These are phyloP conservation scores for Pilasporangium apinafurcum DNA, from an alignment of 352 stramenopile genomes.

Conservation along the genomic window DNA sequence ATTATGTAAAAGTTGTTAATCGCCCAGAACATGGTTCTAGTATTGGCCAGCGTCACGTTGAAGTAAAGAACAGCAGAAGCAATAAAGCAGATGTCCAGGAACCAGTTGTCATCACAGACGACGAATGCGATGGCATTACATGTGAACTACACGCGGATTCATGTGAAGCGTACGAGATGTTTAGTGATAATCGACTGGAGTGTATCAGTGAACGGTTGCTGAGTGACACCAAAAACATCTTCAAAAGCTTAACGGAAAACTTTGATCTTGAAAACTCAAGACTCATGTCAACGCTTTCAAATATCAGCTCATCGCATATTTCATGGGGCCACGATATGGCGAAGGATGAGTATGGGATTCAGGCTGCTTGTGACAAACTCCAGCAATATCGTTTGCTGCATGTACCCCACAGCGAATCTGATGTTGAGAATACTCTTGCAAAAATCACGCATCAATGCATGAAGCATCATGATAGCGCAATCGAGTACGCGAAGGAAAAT, in stretches of 20 bases:
- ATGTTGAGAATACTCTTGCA: slow-evolving; percentile 6
- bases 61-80: no score
- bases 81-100: no score
- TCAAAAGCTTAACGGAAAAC: background rate
- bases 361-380: slow-evolving; percentile 8
- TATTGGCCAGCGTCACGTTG: no score
- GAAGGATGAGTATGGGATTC: slow-evolving; percentile 10
- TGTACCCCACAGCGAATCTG: slow-evolving; percentile 9
- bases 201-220: background rate
- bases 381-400: slow-evolving; percentile 16
- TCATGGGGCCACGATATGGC: slow-evolving; percentile 11
- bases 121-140: no score
- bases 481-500: slow-evolving; percentile 23
- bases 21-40: no score
- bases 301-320: slow-evolving; percentile 13
- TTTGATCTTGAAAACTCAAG: background rate
- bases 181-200: no score
- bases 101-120: no score
- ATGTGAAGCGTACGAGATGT: no score
- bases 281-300: slow-evolving; percentile 5
- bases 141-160: no score
- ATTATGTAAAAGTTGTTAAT: no score
- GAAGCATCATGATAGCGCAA: slow-evolving; percentile 14
- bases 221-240: background rate
- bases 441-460: slow-evolving; percentile 9